Evolutionary conservation across 2,329 filamentous ascomycete genomes (phyloP).

Genomic region (Fusarium sp.): DNA sequence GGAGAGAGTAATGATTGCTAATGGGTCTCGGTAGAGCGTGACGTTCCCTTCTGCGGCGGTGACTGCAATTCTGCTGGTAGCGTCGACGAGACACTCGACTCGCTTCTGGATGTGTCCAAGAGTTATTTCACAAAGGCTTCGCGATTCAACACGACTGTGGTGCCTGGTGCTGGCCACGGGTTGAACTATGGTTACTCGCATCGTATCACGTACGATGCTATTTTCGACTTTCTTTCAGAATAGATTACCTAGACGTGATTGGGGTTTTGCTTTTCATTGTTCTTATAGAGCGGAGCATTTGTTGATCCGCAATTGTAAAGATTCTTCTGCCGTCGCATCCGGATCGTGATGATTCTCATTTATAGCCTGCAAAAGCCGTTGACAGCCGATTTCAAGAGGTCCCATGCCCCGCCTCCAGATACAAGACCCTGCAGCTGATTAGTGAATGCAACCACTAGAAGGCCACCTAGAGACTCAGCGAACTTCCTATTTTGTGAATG

Average conservation of each 20-base stretch:
- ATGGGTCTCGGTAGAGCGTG: constrained; percentile 50
- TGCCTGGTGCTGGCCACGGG: constrained; percentile 63
- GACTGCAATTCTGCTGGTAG: constrained; percentile 63
- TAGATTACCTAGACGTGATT: not conserved
- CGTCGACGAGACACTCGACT: constrained; percentile 50
- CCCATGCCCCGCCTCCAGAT: not conserved
- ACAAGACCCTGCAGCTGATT: constrained; percentile 27
- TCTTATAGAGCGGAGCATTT: not conserved
- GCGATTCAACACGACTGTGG: constrained; percentile 64
- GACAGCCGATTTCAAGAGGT: constrained; percentile 25
- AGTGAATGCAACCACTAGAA: constrained; percentile 31
- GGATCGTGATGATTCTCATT: not conserved
- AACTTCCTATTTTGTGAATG: constrained; percentile 42
- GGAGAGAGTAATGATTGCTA: constrained; percentile 14
- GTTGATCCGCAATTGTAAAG: constrained; percentile 3
- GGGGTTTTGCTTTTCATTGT: not conserved
- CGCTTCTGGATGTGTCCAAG: constrained; percentile 57
- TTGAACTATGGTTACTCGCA: constrained; percentile 60
- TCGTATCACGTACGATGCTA: constrained; percentile 49
- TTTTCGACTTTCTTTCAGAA: constrained; percentile 52
- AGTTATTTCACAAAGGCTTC: constrained; percentile 57
- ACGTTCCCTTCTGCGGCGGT: constrained; percentile 70
- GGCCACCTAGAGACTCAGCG: constrained; percentile 6
- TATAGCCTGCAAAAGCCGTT: constrained; percentile 38
- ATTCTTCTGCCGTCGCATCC: not conserved